Percentiles rank a stretch among this genome's conserved stretches.
phyloP scores from a whole-genome alignment of 2,329 filamentous ascomycete species.

The Claviceps sp. region DNA sequence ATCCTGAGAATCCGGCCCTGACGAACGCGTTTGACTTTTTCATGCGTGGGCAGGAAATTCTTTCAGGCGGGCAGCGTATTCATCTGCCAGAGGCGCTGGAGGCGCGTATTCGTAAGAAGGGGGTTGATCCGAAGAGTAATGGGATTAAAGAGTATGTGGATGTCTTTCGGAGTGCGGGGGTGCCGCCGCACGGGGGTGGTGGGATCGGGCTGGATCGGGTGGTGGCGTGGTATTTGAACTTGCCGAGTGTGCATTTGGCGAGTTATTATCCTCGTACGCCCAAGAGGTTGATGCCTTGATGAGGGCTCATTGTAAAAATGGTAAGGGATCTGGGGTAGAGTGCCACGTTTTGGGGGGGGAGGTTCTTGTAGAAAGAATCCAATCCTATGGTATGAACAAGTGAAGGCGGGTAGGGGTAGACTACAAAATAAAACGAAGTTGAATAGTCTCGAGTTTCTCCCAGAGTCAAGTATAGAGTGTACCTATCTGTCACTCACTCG shows the following conservation, averaged over 20 bases:
- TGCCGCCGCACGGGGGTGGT: slow-evolving; percentile 81
- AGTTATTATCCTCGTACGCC: slow-evolving; percentile 47
- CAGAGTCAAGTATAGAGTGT: too few relatives aligned
- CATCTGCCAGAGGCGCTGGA: slow-evolving; percentile 66
- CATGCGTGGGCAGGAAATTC: slow-evolving; percentile 82
- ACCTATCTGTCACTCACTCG: too few relatives aligned
- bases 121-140: slow-evolving; percentile 59
- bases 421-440: too few relatives aligned
- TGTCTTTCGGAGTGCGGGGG: slow-evolving; percentile 66
- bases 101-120: slow-evolving; percentile 62
- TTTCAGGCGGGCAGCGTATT: slow-evolving; percentile 85
- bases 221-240: slow-evolving; percentile 49
- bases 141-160: slow-evolving; percentile 87
- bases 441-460: too few relatives aligned
- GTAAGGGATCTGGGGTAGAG: too few relatives aligned
- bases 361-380: too few relatives aligned
- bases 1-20: slow-evolving; percentile 17
- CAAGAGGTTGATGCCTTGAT: slow-evolving; percentile 40
- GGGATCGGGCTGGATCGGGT: slow-evolving; percentile 85
- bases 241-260: slow-evolving; percentile 46
- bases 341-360: neutral
- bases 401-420: too few relatives aligned
- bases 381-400: too few relatives aligned
- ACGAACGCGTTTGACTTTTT: slow-evolving; percentile 72
- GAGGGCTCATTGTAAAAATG: too few relatives aligned